Evolutionary conservation across 78 protist species (phyloP).

Genomic region (Mantamonas sphyraenae): DNA sequence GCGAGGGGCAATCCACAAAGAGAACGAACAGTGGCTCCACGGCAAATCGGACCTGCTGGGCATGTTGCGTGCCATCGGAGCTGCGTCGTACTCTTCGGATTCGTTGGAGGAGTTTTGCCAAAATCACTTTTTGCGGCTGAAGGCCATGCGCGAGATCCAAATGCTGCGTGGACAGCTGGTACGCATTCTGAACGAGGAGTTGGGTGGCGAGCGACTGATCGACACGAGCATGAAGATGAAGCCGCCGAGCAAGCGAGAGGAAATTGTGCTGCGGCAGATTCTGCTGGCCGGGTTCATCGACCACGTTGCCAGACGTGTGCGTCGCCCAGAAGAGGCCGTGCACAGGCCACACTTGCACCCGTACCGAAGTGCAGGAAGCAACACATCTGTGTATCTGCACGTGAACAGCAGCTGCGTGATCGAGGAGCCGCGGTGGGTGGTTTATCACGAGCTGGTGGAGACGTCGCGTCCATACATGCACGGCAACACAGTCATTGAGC

Average conservation of each 20-base stretch:
- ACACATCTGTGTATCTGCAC: not conserved
- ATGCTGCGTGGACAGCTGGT: conserved; percentile 32
- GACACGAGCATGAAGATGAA: not conserved
- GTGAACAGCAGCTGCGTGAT: not conserved
- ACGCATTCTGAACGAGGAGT: not conserved
- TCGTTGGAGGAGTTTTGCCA: not conserved
- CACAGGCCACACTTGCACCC: not conserved
- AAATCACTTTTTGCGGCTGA: not conserved
- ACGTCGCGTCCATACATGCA: not conserved
- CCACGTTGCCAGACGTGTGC: conserved; percentile 25
- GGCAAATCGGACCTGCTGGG: conserved; percentile 1
- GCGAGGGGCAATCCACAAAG: conserved; percentile 1
- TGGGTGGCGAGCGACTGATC: not conserved
- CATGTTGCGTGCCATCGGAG: conserved; percentile 21
- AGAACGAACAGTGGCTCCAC: not conserved
- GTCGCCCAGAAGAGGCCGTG: conserved; percentile 8
- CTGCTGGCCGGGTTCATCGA: conserved; percentile 14
- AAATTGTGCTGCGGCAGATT: conserved; percentile 4
- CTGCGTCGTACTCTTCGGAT: not conserved
- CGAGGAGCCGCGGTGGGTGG: not conserved
- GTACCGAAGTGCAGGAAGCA: not conserved
- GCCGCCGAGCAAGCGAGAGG: not conserved
- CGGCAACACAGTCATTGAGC: not conserved
- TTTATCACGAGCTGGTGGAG: not conserved
- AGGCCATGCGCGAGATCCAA: conserved; percentile 20